phyloP scores from a whole-genome alignment of 345 rosid species.

The Eucalyptus marginata region DNA sequence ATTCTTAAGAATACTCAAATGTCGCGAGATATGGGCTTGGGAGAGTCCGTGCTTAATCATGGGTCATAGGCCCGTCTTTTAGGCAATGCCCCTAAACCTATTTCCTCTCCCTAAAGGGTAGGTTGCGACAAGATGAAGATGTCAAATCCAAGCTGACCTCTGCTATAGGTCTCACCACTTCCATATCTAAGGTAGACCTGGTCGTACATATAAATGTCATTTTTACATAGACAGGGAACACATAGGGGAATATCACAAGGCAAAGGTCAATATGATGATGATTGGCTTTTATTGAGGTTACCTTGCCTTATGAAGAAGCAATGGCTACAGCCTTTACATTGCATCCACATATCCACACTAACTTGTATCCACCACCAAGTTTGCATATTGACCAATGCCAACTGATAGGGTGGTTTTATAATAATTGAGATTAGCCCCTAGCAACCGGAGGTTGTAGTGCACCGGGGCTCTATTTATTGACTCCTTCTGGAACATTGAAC shows the following conservation, averaged over 20 bases:
- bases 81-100: too few relatives aligned
- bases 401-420: neutral
- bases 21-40: too few relatives aligned
- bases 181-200: neutral
- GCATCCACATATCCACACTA: neutral
- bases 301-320: neutral
- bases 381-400: neutral
- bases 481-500: neutral
- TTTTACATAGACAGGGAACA: neutral
- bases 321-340: neutral
- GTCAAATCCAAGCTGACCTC: accelerated
- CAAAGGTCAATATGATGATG: neutral
- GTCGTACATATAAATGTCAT: neutral
- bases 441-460: neutral
- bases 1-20: too few relatives aligned
- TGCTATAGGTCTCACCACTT: neutral
- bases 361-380: neutral
- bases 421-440: neutral
- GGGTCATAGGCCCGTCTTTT: too few relatives aligned
- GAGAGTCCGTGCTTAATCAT: too few relatives aligned
- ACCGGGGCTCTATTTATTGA: neutral
- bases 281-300: neutral
- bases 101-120: too few relatives aligned
- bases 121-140: neutral
- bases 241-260: neutral